Base-by-base conservation (phyloP, 306 rosid genomes). In the Trifolium repens region DNA sequence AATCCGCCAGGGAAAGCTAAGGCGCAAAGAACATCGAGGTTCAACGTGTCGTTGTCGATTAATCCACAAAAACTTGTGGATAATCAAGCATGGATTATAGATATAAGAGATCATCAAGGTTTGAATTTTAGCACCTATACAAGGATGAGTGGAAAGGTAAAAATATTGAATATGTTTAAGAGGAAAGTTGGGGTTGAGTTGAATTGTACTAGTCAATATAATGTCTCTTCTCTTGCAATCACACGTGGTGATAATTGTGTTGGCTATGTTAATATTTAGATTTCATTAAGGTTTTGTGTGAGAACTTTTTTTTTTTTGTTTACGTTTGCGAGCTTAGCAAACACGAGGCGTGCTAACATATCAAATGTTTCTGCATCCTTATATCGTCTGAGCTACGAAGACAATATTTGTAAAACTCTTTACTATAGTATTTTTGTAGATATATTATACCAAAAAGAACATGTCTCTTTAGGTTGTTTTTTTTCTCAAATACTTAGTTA, bases 111-210 rank as follows among this genome's bases (percentile, higher is more conserved):
- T 10, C 66, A 78, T 10, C 66, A 19, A 2, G 77, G 42, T 17
- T 5, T 85, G 19, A 79, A 82, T 58, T 27, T 85, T 3, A 85
- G 83, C 61, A 79, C 70, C 37, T 76, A 68, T 35, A 79, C 86
- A 0, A 72, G 9, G 70, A 70, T 82, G 0, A 40, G 59, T 12
- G 89, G 86, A 0, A 79, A 42, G 37, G 86, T 85, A 10, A 85
- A 79, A 16, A 67, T 85, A 4, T 14, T 82, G 3, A 65, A 77
- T 17, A 0, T 85, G n/a, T 9, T 79, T 5, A 53, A 74, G 5
- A 85, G 72, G 39, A 54, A 42, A 8, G 60, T 76, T 30, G 34
- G 7, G 24, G 83, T 85, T 10, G 57, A 68, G 39, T 27, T 85
- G 78, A 82, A 82, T 69, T 85, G 89, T 24, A 79, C 78, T 1